Evolutionary conservation across 2,329 filamentous ascomycete species (phyloP).

Genomic region (Phialemoniopsis sp.): DNA sequence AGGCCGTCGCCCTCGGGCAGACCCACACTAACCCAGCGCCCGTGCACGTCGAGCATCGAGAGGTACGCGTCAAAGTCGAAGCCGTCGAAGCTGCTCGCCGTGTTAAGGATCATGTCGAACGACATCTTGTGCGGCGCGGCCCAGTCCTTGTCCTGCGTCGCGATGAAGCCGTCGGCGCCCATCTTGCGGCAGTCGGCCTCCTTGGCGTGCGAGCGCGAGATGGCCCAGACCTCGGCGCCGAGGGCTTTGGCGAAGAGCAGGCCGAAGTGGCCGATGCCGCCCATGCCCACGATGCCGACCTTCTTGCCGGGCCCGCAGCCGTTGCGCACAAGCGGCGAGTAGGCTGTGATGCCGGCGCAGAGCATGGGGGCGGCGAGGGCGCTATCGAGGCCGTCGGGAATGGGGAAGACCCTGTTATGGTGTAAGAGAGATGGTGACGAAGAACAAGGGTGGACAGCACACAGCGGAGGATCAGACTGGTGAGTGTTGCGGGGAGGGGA

Average conservation of each 20-base stretch:
- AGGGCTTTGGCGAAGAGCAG: slow-evolving; percentile 66
- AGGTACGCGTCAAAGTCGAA: slow-evolving; percentile 44
- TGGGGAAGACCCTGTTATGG: slow-evolving; percentile 58
- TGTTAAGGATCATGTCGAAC: slow-evolving; percentile 76
- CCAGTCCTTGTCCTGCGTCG: slow-evolving; percentile 54
- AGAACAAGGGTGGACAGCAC: too few relatives aligned
- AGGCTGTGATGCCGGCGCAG: slow-evolving; percentile 79
- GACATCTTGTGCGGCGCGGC: slow-evolving; percentile 52
- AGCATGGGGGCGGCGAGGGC: slow-evolving; percentile 72
- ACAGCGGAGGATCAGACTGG: too few relatives aligned
- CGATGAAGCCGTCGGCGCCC: slow-evolving; percentile 58
- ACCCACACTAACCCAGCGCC: slow-evolving; percentile 72
- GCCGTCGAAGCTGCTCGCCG: slow-evolving; percentile 62
- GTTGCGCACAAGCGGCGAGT: slow-evolving; percentile 72
- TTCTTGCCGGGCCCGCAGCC: slow-evolving; percentile 75
- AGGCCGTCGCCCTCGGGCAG: slow-evolving; percentile 74
- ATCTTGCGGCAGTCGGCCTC: slow-evolving; percentile 54
- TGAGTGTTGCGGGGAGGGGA: too few relatives aligned
- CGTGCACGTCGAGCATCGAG: neutral
- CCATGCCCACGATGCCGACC: slow-evolving; percentile 70
- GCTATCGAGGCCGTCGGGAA: slow-evolving; percentile 66
- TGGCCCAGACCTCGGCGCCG: slow-evolving; percentile 58
- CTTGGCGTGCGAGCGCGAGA: slow-evolving; percentile 56
- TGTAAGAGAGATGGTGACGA: too few relatives aligned
- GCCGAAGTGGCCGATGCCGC: slow-evolving; percentile 69